Conservation (phyloP, 768 basidiomycete genomes). For the Pilatotrama ljubarskyi region DNA sequence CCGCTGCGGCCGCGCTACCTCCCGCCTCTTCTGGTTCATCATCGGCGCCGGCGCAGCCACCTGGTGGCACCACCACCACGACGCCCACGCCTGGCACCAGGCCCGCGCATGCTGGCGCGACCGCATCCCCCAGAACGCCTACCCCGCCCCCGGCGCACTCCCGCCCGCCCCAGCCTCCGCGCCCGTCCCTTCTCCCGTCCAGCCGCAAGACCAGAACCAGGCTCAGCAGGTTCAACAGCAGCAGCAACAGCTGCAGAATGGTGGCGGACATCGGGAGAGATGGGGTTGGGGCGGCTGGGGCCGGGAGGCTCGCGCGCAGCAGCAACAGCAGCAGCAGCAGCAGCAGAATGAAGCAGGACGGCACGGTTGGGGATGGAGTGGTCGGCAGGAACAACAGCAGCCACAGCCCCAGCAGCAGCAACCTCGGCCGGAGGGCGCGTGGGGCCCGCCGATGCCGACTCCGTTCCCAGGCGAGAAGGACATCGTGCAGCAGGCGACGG, state of each 20-base stretch:
- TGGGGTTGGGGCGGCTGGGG: constrained; percentile 3
- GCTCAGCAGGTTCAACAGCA: background rate
- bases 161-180: background rate
- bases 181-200: no score
- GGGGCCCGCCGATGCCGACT: constrained; percentile 15
- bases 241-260: no score
- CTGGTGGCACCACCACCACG: constrained; percentile 42
- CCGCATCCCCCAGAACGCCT: constrained; percentile 29
- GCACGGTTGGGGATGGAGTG: background rate
- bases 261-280: background rate
- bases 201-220: no score
- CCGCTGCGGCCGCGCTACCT: constrained; percentile 41
- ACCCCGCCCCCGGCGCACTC: constrained; percentile 18
- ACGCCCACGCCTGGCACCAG: constrained; percentile 31
- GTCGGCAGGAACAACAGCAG: background rate
- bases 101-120: constrained; percentile 32
- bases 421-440: constrained; percentile 11
- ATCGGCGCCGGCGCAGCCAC: constrained; percentile 50
- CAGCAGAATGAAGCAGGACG: background rate
- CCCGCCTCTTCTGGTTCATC: constrained; percentile 68
- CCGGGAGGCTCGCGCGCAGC: background rate
- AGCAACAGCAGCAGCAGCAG: background rate
- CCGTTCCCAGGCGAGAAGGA: constrained; percentile 36
- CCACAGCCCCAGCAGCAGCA: background rate
- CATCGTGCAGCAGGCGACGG: constrained; percentile 29